Base-by-base conservation (phyloP, 2,329 filamentous ascomycete genomes). In the Cladorrhinum sp. region DNA sequence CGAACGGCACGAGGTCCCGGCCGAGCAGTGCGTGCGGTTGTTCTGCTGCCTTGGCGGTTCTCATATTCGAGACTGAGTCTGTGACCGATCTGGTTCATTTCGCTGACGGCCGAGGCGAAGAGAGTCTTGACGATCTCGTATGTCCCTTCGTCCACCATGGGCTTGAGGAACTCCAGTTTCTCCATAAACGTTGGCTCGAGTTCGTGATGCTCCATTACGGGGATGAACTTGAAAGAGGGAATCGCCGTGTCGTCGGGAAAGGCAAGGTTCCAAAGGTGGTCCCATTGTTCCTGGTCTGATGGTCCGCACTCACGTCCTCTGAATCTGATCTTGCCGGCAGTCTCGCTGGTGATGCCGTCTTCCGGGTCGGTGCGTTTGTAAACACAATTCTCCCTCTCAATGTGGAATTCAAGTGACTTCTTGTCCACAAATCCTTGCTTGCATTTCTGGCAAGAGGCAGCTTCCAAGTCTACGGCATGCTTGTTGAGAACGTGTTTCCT, bases 401-500 rank as follows among this genome's bases (percentile, higher is more conserved):
- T 28, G 23, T 57, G 54, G 12, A 28, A 26, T 18, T 57, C 54
- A 14, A 57, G 54, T 4, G 54, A 33, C 9, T 57, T 46, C 18
- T 39, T 24, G 10, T 36, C 39, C 1, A 26, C 20, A 16, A 57
- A 57, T 1, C 36, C 54, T 16, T 49, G 39, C 16, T 57, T 57
- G 39, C 54, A 57, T 24, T 26, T 36, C 10, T 46, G 54, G 39
- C 54, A 57, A 3, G 36, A 48, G 21, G 42, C 54, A 20, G 42
- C 42, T 46, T 57, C 54, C 14, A 39, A 20, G 23, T 46, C 36
- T 2, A 39, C 39, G 24, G 42, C 42, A 23, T 57, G 54, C 16
- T 57, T 57, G 54, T 57, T 57, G 16, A 57, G 54, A n/a, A 57
- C 26, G 23, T 57, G 54, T 33, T 57, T 57, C 20, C 54, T 26